phyloP scores from a whole-genome alignment of 805 yeast genomes.

The Lipomyces yamadae region DNA sequence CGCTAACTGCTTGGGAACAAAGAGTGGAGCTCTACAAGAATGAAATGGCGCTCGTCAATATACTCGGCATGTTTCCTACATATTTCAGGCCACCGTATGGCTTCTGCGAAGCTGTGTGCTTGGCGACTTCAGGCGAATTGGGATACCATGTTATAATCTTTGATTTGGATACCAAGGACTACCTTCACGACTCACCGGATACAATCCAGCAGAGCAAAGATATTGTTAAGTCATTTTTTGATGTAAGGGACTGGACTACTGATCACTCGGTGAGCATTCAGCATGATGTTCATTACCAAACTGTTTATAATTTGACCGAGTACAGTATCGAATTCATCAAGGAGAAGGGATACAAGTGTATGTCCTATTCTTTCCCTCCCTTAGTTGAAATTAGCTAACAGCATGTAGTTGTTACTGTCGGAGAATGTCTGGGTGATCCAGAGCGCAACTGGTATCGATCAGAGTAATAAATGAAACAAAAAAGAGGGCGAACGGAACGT shows the following conservation, averaged over 20 bases:
- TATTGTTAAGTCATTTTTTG: slow-evolving; percentile 13
- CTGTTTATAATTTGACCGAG: slow-evolving; percentile 26
- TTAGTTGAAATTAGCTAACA: slow-evolving; percentile 2
- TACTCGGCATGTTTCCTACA: slow-evolving; percentile 28
- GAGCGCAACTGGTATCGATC: slow-evolving; percentile 30
- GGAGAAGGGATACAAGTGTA: background rate
- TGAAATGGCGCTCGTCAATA: slow-evolving; percentile 30
- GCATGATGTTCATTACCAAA: slow-evolving; percentile 32
- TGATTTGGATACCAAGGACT: slow-evolving; percentile 31
- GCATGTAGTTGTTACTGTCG: slow-evolving; percentile 26
- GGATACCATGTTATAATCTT: slow-evolving; percentile 32
- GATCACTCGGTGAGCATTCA: slow-evolving; percentile 19
- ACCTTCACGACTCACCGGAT: slow-evolving; percentile 16
- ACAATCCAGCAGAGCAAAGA: slow-evolving; percentile 24
- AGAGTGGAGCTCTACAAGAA: slow-evolving; percentile 24
- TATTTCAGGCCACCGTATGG: slow-evolving; percentile 33
- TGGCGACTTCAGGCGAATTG: slow-evolving; percentile 18
- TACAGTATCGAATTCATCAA: slow-evolving; percentile 17
- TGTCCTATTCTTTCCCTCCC: background rate
- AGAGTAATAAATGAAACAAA: background rate
- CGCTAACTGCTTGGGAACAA: slow-evolving; percentile 12
- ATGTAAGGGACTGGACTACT: background rate
- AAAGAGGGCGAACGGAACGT: too few species aligned
- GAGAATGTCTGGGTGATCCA: slow-evolving; percentile 31
- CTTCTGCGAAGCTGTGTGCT: slow-evolving; percentile 17